Evolutionary conservation across 352 stramenopile genomes (phyloP).

Genomic region (Phytopythium helicoides): DNA sequence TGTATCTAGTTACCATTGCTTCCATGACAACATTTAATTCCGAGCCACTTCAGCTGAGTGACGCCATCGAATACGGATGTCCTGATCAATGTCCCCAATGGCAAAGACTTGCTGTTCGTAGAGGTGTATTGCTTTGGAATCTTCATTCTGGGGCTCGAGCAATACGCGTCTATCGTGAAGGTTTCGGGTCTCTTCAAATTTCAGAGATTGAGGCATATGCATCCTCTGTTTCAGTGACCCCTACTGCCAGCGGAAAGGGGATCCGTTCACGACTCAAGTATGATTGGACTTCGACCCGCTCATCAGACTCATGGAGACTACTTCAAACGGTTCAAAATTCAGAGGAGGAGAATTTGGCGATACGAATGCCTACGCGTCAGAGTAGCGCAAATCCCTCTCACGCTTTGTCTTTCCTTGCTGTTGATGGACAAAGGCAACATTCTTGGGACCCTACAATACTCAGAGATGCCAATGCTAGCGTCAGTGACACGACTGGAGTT

Average conservation of each 20-base stretch:
- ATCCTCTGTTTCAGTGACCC: constrained; percentile 38
- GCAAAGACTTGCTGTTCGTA: constrained; percentile 23
- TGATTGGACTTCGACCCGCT: constrained; percentile 37
- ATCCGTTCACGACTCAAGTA: constrained; percentile 46
- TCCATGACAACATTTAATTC: constrained; percentile 26
- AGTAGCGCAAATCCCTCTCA: constrained; percentile 44
- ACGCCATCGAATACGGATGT: constrained; percentile 33
- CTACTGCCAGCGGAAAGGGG: constrained; percentile 34
- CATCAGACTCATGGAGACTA: constrained; percentile 46
- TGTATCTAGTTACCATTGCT: constrained; percentile 33
- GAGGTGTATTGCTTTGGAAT: constrained; percentile 44
- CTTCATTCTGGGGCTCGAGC: constrained; percentile 39
- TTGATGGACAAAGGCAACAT: constrained; percentile 35
- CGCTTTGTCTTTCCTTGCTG: constrained; percentile 43
- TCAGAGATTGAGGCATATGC: constrained; percentile 56
- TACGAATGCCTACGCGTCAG: constrained; percentile 55
- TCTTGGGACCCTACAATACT: constrained; percentile 40
- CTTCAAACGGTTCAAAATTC: constrained; percentile 50
- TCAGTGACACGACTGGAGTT: not conserved
- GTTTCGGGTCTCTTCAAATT: constrained; percentile 27
- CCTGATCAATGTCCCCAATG: constrained; percentile 36
- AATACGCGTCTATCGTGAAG: constrained; percentile 55
- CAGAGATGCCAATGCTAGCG: constrained; percentile 1
- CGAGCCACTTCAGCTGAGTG: constrained; percentile 7
- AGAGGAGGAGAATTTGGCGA: constrained; percentile 57